Evolutionary conservation across 2,329 filamentous ascomycete genomes (phyloP).

Genomic region (Alternaria arborescens): DNA sequence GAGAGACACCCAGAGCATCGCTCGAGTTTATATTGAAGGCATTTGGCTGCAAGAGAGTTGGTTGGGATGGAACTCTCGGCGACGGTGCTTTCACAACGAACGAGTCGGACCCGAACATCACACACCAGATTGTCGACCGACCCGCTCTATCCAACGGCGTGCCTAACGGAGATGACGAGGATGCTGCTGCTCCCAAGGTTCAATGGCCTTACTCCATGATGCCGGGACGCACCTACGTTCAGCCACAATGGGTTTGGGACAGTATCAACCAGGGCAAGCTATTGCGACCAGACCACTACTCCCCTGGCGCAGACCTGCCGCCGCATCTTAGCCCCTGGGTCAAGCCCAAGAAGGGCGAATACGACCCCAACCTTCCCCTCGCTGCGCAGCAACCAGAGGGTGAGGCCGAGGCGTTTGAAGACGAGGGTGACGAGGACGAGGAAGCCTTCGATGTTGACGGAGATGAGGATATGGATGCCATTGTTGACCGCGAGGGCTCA

Average conservation of each 20-base stretch:
- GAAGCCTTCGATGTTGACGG: slow-evolving; percentile 52
- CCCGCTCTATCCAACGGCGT: slow-evolving; percentile 68
- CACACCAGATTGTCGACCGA: slow-evolving; percentile 94
- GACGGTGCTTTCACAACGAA: slow-evolving; percentile 92
- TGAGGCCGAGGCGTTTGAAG: slow-evolving; percentile 77
- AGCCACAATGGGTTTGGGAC: slow-evolving; percentile 99
- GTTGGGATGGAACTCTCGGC: slow-evolving; percentile 90
- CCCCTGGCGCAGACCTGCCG: slow-evolving; percentile 86
- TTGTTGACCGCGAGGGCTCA: slow-evolving; percentile 51
- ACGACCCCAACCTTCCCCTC: slow-evolving; percentile 87
- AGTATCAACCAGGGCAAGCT: slow-evolving; percentile 91
- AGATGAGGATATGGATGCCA: slow-evolving; percentile 40
- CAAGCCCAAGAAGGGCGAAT: slow-evolving; percentile 83
- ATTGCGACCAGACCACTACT: slow-evolving; percentile 85
- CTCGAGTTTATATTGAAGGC: slow-evolving; percentile 92
- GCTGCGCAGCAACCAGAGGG: slow-evolving; percentile 88
- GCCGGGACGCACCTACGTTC: slow-evolving; percentile 90
- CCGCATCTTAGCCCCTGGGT: slow-evolving; percentile 97
- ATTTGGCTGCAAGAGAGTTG: slow-evolving; percentile 94
- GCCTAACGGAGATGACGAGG: slow-evolving; percentile 52
- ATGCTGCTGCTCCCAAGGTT: slow-evolving; percentile 54
- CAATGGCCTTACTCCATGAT: slow-evolving; percentile 73
- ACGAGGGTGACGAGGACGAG: slow-evolving; percentile 56
- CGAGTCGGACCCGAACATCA: slow-evolving; percentile 87
- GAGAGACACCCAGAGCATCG: slow-evolving; percentile 88